Base-by-base conservation (phyloP, 768 basidiomycete species). In the Boletus tylopilopsis region DNA sequence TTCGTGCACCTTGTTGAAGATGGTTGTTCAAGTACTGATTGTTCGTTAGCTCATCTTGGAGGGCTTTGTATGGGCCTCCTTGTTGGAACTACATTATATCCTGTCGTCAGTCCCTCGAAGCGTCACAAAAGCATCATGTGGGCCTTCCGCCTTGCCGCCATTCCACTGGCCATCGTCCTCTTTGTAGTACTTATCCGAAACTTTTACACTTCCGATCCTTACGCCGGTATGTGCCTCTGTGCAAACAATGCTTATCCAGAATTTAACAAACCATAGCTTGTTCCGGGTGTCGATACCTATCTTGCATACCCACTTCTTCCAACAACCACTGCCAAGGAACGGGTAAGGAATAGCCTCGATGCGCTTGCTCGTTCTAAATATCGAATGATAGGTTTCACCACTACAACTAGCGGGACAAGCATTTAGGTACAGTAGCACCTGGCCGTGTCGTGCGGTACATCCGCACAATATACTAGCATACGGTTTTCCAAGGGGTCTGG, bases 151-250 rank as follows among this genome's bases (percentile, higher is more conserved):
- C 58, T 89, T 25, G 67, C 79, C 25, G 90, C 91, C 2, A 74
- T 92, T 36, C 87, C 90, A 3, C 53, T 95, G 27, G 80, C 85
- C 3, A 64, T 95, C 24, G 69, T 95, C 23, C 75, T 95, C 19
- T 97, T 85, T 56, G 85, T 94, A 30, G 75, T 94, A 13, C 76
- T 98, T 39, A 77, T 77, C 30, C 75, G 84, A 52, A 98, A 98
- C 68, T 98, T 98, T 65, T 96, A 94, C 64, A 92, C 82, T 1
- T 81, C 80, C 37, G 78, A 96, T 66, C 90, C 94, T 25, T 87
- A 88, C 62, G 84, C 84, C 12, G 90, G 91, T 82, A 72, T 51
- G 79, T 53, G 32, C 50, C 12, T 13, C 24, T 16, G 11, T 11
- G 38, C 42, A 42, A 47, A 50, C 23, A 22, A 30, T n/a, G 19